These are phyloP conservation scores for Arthromyces matolae DNA, from an alignment of 768 basidiomycete genomes.

Conservation along the genomic window DNA sequence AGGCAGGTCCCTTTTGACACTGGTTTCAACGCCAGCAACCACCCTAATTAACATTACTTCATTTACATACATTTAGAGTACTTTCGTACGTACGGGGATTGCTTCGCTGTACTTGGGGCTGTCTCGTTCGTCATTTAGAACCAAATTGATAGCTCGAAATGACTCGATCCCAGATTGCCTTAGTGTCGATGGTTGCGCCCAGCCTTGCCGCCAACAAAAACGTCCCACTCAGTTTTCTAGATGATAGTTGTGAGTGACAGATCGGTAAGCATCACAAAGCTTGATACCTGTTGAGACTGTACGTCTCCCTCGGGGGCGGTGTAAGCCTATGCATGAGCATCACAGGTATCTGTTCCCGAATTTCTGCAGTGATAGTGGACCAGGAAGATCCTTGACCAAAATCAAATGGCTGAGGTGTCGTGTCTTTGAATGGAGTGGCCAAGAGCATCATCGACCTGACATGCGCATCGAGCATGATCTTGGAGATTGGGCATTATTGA, in stretches of 20 bases:
- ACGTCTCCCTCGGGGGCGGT: slow-evolving; percentile 92
- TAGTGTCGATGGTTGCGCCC: slow-evolving; percentile 69
- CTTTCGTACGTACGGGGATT: no score
- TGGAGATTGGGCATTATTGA: background rate
- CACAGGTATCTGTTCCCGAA: slow-evolving; percentile 78
- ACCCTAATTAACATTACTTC: slow-evolving; percentile 7
- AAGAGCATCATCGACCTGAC: slow-evolving; percentile 79
- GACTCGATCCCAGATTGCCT: slow-evolving; percentile 70
- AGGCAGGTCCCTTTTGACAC: background rate
- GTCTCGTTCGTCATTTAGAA: slow-evolving; percentile 7
- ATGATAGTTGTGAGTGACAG: no score
- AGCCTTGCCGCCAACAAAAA: slow-evolving; percentile 78
- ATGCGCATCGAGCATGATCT: slow-evolving; percentile 88
- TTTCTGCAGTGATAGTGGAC: slow-evolving; percentile 70
- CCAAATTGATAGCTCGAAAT: slow-evolving; percentile 40
- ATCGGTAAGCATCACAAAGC: background rate
- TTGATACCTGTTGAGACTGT: slow-evolving; percentile 79
- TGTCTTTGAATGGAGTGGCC: slow-evolving; percentile 75
- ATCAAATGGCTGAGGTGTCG: slow-evolving; percentile 67
- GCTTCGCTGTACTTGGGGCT: no score
- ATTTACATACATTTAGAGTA: no score
- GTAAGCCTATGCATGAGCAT: slow-evolving; percentile 89
- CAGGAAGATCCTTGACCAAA: slow-evolving; percentile 68
- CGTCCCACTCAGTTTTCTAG: slow-evolving; percentile 79
- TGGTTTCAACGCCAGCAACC: slow-evolving; percentile 24